Base-by-base conservation (phyloP, 1,284 basidiomycete genomes). In the Puccinia coronata region DNA sequence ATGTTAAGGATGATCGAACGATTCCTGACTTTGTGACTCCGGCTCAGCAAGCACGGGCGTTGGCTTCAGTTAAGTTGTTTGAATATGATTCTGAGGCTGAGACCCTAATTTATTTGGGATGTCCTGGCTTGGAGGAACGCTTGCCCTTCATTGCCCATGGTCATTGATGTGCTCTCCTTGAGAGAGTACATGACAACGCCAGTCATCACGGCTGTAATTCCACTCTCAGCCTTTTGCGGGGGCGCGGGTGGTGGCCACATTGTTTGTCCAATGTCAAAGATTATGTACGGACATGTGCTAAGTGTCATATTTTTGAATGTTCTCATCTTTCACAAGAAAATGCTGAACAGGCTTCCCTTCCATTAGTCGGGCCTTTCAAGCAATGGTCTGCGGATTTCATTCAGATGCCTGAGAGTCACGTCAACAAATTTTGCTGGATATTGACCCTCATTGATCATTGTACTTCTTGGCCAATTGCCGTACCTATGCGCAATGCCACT, bases 401-500 rank as follows among this genome's bases (percentile, higher is more conserved):
- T n/a, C n/a, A n/a, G n/a, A n/a, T n/a, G n/a, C n/a, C n/a, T 1
- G 39, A 43, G 41, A 70, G 39, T 70, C n/a, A 16, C 16, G 43
- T 47, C 16, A 8, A 47, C 43, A 47, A 47, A 8, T 47, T 8
- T 16, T 8, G 16, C 43, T 47, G 43, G 43, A 47, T 39, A 28
- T 43, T 70, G 16, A 72, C 70, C 2, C 8, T 53, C 11, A 72
- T 72, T 53, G 70, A 72, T 34, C 49, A 72, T 72, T 25, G 70
- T 14, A 75, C 73, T 9, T 39, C 39, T 41, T 75, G 53, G 73
- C n/a, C n/a, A n/a, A n/a, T n/a, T n/a, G n/a, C n/a, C 53, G 28
- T 75, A 11, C 73, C 73, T 1, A 57, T 75, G 55, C 41, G 61
- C 23, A 43, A 49, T 11, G 55, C 73, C 43, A 75, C 51, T 11